These are phyloP conservation scores for Exophiala calicioides DNA, from an alignment of 2,329 filamentous ascomycete species.

Conservation along the genomic window DNA sequence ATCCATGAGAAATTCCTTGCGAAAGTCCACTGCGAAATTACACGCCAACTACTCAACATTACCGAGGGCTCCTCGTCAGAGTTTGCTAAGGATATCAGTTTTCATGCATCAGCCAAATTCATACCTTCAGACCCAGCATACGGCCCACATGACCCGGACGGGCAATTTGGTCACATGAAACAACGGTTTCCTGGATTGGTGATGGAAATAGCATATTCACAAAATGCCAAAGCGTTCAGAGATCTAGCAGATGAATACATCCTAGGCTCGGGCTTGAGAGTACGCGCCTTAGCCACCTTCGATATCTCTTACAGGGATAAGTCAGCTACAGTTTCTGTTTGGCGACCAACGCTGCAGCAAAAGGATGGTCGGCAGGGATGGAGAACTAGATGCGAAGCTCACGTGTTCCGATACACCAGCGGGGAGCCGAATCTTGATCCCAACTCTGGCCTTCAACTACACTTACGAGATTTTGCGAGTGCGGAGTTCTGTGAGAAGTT, in stretches of 20 bases:
- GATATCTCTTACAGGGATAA: background rate
- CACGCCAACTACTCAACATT: background rate
- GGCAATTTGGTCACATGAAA: background rate
- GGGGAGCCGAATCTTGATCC: slow-evolving; percentile 3
- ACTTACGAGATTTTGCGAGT: background rate
- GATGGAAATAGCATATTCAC: slow-evolving; percentile 2
- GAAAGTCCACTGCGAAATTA: background rate
- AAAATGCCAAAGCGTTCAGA: background rate
- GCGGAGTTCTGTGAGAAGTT: slow-evolving; percentile 1
- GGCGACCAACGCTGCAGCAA: background rate
- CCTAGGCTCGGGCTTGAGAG: background rate
- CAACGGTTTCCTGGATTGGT: background rate
- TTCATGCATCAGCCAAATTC: background rate
- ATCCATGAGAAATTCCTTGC: background rate
- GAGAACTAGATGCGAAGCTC: background rate
- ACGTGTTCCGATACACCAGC: slow-evolving; percentile 1
- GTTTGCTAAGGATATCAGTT: background rate
- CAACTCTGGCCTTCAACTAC: background rate
- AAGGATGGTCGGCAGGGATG: background rate
- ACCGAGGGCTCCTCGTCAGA: background rate
- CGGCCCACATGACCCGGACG: slow-evolving; percentile 2
- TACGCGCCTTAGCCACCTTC: background rate
- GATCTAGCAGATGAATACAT: background rate
- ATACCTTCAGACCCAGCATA: background rate
- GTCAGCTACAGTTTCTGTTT: background rate